Percentiles rank a stretch among this genome's conserved stretches.
Evolutionary conservation across 768 basidiomycete genomes (phyloP).

Genomic region (Boletales sp.): DNA sequence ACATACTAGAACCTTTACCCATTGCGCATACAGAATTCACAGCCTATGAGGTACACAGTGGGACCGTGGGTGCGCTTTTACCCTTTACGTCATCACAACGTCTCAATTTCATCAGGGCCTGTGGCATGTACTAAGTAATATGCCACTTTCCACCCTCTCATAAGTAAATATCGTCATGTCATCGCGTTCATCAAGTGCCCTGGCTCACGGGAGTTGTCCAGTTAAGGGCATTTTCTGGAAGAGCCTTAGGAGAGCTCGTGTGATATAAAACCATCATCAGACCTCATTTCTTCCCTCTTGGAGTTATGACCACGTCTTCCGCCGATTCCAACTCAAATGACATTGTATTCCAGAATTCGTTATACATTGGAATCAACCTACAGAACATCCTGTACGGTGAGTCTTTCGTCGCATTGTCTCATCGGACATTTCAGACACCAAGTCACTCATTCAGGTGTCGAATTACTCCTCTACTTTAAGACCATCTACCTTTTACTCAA

Average conservation of each 20-base stretch:
- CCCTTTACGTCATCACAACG: no score
- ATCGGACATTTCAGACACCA: no score
- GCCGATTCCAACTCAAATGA: background rate
- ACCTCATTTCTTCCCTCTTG: background rate
- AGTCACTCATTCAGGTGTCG: background rate
- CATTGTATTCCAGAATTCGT: constrained; percentile 2
- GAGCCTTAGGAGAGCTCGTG: background rate
- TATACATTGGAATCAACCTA: constrained; percentile 13
- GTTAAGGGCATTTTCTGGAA: background rate
- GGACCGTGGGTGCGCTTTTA: no score
- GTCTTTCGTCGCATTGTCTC: background rate
- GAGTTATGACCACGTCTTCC: background rate
- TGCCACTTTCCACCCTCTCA: background rate
- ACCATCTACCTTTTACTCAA: constrained; percentile 10
- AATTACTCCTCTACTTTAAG: constrained; percentile 7
- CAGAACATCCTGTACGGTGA: constrained; percentile 16
- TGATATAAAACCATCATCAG: constrained; percentile 8
- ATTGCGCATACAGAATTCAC: background rate
- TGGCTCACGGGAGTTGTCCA: background rate
- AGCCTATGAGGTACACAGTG: background rate
- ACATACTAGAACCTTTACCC: background rate
- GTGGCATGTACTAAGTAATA: no score
- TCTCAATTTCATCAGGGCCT: no score
- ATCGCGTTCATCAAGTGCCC: background rate
- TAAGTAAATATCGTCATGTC: background rate